These are phyloP conservation scores for Phaeosphaeriaceae sp. DNA, from an alignment of 2,329 filamentous ascomycete species.

Conservation along the genomic window DNA sequence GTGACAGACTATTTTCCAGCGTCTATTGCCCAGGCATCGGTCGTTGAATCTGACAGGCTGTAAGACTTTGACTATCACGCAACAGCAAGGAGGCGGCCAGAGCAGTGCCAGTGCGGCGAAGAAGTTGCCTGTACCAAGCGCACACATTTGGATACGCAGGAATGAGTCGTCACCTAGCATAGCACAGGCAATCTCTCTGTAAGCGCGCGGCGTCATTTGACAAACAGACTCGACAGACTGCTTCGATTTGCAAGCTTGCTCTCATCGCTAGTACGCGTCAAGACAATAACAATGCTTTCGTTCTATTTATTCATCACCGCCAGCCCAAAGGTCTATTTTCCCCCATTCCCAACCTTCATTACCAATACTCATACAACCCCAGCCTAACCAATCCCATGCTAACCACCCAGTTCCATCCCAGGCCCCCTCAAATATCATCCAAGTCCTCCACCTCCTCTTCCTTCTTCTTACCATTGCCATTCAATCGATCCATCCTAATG, in stretches of 20 bases:
- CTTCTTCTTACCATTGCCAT: constrained; percentile 53
- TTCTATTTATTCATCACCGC: neutral
- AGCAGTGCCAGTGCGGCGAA: no score
- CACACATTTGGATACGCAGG: no score
- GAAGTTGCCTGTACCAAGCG: no score
- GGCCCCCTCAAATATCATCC: constrained; percentile 42
- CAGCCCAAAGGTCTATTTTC: neutral
- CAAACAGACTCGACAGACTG: neutral
- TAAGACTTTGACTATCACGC: no score
- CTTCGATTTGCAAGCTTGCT: neutral
- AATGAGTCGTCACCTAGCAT: no score
- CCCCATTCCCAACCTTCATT: neutral
- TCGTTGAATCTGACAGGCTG: no score
- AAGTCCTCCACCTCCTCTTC: constrained; percentile 40
- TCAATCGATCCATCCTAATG: constrained; percentile 49
- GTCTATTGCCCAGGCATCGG: no score
- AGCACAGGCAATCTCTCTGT: no score
- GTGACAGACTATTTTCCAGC: no score
- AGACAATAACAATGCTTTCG: neutral
- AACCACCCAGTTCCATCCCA: neutral
- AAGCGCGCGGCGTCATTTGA: no score
- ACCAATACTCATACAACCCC: neutral
- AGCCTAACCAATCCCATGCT: neutral
- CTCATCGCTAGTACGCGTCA: neutral
- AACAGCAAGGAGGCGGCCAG: no score